A percentile compares a stretch with the other conserved stretches of the same genome.
phyloP scores from a whole-genome alignment of 257 asterid genomes.

The Plantago ovata region DNA sequence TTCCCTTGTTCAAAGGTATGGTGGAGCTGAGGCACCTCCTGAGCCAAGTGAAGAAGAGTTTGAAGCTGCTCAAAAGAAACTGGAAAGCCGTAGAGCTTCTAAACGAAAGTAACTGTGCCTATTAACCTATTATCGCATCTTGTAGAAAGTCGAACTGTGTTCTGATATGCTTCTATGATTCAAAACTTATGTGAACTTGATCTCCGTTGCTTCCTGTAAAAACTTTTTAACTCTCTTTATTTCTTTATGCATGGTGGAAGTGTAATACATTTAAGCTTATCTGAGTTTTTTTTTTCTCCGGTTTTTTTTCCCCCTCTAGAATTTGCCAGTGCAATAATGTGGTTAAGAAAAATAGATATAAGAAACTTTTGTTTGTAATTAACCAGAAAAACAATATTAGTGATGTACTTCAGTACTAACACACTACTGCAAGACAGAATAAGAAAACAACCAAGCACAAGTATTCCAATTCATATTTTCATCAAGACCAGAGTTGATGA shows the following conservation, averaged over 20 bases:
- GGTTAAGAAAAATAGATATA: no score
- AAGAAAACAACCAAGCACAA: no score
- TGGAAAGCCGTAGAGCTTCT: constrained; percentile 56
- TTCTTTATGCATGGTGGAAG: background rate
- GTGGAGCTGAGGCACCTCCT: constrained; percentile 45
- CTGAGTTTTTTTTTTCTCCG: no score
- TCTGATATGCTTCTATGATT: constrained; percentile 17
- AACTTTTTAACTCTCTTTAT: constrained; percentile 2
- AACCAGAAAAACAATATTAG: no score
- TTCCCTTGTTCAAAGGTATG: constrained; percentile 67
- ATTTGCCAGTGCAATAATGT: no score
- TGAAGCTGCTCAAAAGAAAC: constrained; percentile 69
- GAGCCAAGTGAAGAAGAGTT: constrained; percentile 95
- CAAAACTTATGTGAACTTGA: background rate
- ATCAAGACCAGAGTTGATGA: no score
- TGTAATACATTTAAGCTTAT: no score
- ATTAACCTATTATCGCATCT: background rate
- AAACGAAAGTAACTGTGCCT: constrained; percentile 43
- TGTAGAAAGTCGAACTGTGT: constrained; percentile 5
- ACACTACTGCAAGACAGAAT: no score
- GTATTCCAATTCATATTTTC: no score
- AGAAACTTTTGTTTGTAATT: no score
- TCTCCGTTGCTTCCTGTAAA: background rate
- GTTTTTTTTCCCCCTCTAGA: no score
- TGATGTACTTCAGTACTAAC: no score